Evolutionary conservation across 2,329 filamentous ascomycete genomes (phyloP).

Genomic region (Curvularia sp.): DNA sequence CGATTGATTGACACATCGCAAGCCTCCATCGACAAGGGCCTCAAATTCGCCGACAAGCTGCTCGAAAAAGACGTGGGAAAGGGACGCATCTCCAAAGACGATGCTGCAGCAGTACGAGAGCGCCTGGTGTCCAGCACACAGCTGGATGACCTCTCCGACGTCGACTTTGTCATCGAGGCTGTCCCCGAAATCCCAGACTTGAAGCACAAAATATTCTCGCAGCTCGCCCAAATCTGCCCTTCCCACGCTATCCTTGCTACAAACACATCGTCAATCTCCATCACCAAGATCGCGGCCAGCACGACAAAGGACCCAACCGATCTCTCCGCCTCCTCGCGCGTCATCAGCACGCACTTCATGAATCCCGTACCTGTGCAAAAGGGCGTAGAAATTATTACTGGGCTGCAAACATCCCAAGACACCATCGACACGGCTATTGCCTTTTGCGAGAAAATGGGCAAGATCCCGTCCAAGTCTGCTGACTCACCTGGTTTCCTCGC

Average conservation of each 20-base stretch:
- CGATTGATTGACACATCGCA: conserved; percentile 85
- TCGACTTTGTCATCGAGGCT: conserved; percentile 97
- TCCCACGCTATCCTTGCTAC: conserved; percentile 90
- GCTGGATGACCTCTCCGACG: conserved; percentile 78
- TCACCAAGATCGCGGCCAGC: conserved; percentile 92
- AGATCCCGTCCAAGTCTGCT: conserved; percentile 84
- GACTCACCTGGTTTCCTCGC: conserved; percentile 95
- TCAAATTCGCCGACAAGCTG: conserved; percentile 93
- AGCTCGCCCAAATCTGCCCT: conserved; percentile 81
- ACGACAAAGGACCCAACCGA: conserved; percentile 81
- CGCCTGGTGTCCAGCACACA: conserved; percentile 74
- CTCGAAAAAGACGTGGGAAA: conserved; percentile 92
- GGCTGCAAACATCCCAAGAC: conserved; percentile 83
- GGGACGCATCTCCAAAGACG: conserved; percentile 79
- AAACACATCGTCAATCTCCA: conserved; percentile 98
- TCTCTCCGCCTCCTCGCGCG: conserved; percentile 80
- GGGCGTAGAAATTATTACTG: conserved; percentile 96
- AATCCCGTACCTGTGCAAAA: conserved; percentile 97
- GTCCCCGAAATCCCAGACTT: conserved; percentile 90
- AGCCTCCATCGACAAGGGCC: conserved; percentile 83
- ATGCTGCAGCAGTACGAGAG: conserved; percentile 75
- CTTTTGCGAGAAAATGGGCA: conserved; percentile 92
- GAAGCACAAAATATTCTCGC: conserved; percentile 86
- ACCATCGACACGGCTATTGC: conserved; percentile 83
- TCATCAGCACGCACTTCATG: conserved; percentile 98